Base-by-base conservation (phyloP, 1,139 yeast species). In the Arxiozyma heterogenica region DNA sequence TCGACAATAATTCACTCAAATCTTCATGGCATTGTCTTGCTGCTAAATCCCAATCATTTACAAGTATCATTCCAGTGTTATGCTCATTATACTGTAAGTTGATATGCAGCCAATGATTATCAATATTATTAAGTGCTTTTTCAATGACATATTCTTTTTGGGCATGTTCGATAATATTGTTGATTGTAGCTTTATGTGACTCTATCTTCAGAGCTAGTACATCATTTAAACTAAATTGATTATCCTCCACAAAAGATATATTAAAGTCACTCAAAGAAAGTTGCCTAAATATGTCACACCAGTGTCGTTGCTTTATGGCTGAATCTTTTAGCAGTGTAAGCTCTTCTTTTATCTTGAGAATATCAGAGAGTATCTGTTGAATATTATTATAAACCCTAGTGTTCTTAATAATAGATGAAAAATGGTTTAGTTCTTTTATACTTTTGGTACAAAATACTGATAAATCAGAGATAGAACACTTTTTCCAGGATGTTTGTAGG, bases 91-190 rank as follows among this genome's bases (percentile, higher is more conserved):
- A 72, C 23, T 82, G 86, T 55, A 87, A 79, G 0, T 76, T 66
- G 0, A 66, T 62, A 0, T 55, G 55, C 0, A 68, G 58, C 91
- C 91, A 85, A 4, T 68, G 73, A 0, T 61, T 62, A 51, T 72
- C 73, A 15, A 91, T 80, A 8, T 71, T 66, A 1, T 61, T 61
- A 25, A 86, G 64, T 15, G 82, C 78, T 20, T 77, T 80, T 57
- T 85, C 89, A 8, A 93, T 72, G 0, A 80, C 75, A 55, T 78
- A 74, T 63, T 93, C 98, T 23, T 88, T 86, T 56, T 80, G 80
- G 0, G 98, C 97, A 58, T 78, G 81, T 1, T 75, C 73, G 4
- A 88, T 62, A 0, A 86, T 69, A 0, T 77, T 71, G 50, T 76
- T 77, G 4, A 91, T 71, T 1, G 68, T 56, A 1, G 64, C 61